Evolutionary conservation across 176 grass and related monocot genomes (phyloP), one percentile per base, ranked within the genome.

Genomic region (Dendrocalamus sinicus): DNA sequence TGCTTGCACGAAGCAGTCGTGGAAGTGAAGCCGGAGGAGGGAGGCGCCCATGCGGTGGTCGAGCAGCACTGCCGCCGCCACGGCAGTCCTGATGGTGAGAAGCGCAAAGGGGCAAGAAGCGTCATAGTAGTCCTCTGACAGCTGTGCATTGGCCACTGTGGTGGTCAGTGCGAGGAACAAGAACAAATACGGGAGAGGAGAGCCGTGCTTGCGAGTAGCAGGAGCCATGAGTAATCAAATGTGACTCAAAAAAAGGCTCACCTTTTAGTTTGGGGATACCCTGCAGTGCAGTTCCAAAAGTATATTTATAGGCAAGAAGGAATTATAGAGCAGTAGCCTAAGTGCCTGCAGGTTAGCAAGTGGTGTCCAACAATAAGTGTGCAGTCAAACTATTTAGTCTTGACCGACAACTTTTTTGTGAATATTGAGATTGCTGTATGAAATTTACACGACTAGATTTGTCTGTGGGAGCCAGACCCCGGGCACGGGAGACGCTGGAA

Each of bases 1-100:
- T 87, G 81, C 92, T 75, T 92, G 90, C 63, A 94, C 92, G 70
- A 94, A 94, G 83, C 90, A 35, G 32, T 35, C 32, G 32, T 35
- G 32, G 32, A 35, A 35, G 32, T 35, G 32, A 35, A 35, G 32
- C 12, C 92, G 87, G 45, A 94, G 90, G 43, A 94, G 86, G 30
- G 95, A 94, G 17, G 95, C 95, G 4, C 88, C 95, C 90, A 94
- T 89, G 57, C 95, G 90, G 8, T 9, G 52, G 54, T 95, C 88
- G 14, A 81, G 46, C 43, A 83, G 61, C 55, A 95, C 80, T 11
- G 88, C 93, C 26, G 88, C 78, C 61, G 39, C 51, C 17, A 95
- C 93, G n/a, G 76, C 86, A 4, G 72, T 85, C 63, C 61, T 64
- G 78, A 95, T 87, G 53, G 91, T 91, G 70, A 82, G 39, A 67